Evolutionary conservation across 2,329 filamentous ascomycete genomes (phyloP).

Genomic region (Colletotrichum scovillei): DNA sequence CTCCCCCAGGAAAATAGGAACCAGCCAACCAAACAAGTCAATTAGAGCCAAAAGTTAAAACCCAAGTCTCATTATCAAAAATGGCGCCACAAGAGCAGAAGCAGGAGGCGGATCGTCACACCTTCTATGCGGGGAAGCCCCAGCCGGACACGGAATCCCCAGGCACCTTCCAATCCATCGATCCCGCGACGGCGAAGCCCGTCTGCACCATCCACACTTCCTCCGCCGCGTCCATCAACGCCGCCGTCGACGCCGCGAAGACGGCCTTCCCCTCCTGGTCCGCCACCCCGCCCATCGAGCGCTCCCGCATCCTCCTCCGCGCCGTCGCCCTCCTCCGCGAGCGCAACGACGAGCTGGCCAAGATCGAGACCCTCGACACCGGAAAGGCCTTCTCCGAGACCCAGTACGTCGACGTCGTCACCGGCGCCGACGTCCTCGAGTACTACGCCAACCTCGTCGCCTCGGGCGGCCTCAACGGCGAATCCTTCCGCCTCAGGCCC

Average conservation of each 20-base stretch:
- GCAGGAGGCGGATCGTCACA: conserved; percentile 53
- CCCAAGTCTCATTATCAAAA: background rate
- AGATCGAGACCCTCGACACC: conserved; percentile 84
- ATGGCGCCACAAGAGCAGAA: conserved; percentile 24
- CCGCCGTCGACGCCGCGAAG: conserved; percentile 77
- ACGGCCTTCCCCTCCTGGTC: conserved; percentile 83
- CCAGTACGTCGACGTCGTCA: conserved; percentile 83
- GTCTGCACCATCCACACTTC: conserved; percentile 80
- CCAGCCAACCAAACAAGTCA: background rate
- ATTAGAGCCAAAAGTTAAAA: background rate
- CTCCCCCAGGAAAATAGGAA: background rate
- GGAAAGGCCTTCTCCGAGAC: conserved; percentile 90
- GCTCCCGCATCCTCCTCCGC: conserved; percentile 81
- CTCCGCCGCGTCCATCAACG: conserved; percentile 74
- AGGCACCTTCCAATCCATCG: conserved; percentile 76
- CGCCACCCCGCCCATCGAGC: conserved; percentile 76
- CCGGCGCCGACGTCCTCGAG: conserved; percentile 86
- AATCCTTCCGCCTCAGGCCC: conserved; percentile 78
- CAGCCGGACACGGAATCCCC: conserved; percentile 70
- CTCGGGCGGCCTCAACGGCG: conserved; percentile 83
- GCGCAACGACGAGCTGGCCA: conserved; percentile 83
- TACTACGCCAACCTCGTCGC: conserved; percentile 87
- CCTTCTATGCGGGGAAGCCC: conserved; percentile 80
- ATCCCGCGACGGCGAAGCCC: conserved; percentile 77
- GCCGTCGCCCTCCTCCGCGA: conserved; percentile 79